Base-by-base conservation (phyloP, 768 basidiomycete species). In the Cystobasidiopsis lactophilus region DNA sequence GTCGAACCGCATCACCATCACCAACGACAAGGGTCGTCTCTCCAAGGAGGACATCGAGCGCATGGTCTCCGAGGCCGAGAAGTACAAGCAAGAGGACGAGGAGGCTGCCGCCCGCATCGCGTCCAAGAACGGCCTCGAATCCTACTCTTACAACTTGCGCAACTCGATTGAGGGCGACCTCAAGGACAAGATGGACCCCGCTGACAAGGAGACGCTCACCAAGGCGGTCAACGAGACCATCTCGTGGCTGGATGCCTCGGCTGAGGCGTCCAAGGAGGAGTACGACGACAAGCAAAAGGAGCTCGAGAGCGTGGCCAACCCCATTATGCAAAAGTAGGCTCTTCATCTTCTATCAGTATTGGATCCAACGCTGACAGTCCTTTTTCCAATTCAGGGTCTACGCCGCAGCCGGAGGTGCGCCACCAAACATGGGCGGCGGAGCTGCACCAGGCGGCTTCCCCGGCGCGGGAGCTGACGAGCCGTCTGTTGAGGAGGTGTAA, bases 1-100 rank as follows among this genome's bases (percentile, higher is more conserved):
- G n/a, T n/a, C n/a, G n/a, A n/a, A n/a, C n/a, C n/a, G n/a, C n/a
- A 85, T 85, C 66, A 88, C 85, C 56, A 88, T 88, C 69, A 86
- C 82, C 62, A 86, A 86, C 68, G 88, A 93, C 73, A 89, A 95
- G 73, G 86, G 88, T 40, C 85, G 89, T 68, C 71, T 96, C 60
- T 86, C 83, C 58, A 85, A 91, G 72, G 89, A 95, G 69, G 89
- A 95, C 66, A 95, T 95, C 57, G 89, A 96, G 68, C 82, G 86
- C 66, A 96, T 96, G 89, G 85, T 95, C 40, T 66, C 68, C 56
- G 89, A 93, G 66, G 89, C 89, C 51, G 88, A 91, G 77, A 78
- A 78, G 66, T 89, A 86, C 74, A 85, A 80, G 70, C 71, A 77
- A 75, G 68, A 62, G 54, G 63, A 64, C 51, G 75, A 50, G 44